phyloP scores from a whole-genome alignment of 2,329 filamentous ascomycete species.

The Exophiala xenobiotica region DNA sequence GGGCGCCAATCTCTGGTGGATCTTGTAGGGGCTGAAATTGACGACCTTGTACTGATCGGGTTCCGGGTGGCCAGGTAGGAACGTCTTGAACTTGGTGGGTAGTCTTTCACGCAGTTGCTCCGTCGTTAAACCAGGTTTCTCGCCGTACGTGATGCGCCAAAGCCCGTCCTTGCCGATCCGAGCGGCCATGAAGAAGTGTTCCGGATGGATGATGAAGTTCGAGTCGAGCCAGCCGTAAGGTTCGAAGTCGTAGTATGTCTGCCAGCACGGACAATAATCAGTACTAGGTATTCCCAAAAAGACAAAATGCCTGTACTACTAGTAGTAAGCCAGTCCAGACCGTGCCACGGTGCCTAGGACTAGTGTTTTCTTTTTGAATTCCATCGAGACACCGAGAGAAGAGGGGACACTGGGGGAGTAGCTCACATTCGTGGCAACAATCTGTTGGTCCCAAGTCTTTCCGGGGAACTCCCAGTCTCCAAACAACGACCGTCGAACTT shows the following conservation, averaged over 20 bases:
- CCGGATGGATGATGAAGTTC: conserved; percentile 61
- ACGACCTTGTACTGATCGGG: conserved; percentile 58
- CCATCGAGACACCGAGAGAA: too few species aligned
- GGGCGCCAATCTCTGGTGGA: conserved; percentile 61
- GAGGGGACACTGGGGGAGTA: background rate
- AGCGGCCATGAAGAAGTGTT: conserved; percentile 63
- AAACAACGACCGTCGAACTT: conserved; percentile 17
- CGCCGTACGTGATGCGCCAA: conserved; percentile 65
- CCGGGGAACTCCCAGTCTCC: conserved; percentile 22
- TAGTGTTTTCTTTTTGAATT: too few species aligned
- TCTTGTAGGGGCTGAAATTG: conserved; percentile 60
- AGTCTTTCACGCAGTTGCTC: conserved; percentile 57
- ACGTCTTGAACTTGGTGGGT: conserved; percentile 55
- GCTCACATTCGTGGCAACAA: conserved; percentile 29
- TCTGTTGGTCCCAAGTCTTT: conserved; percentile 27
- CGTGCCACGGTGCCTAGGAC: too few species aligned
- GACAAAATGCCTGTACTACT: background rate
- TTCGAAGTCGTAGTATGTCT: conserved; percentile 63
- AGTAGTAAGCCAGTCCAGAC: background rate
- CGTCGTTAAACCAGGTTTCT: conserved; percentile 51
- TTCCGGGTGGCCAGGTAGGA: conserved; percentile 61
- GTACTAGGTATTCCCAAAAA: too few species aligned
- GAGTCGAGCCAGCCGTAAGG: conserved; percentile 39
- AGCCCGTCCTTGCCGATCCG: conserved; percentile 59
- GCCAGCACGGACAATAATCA: background rate